phyloP scores from a whole-genome alignment of 257 asterid species.

The Anisodus acutangulus region DNA sequence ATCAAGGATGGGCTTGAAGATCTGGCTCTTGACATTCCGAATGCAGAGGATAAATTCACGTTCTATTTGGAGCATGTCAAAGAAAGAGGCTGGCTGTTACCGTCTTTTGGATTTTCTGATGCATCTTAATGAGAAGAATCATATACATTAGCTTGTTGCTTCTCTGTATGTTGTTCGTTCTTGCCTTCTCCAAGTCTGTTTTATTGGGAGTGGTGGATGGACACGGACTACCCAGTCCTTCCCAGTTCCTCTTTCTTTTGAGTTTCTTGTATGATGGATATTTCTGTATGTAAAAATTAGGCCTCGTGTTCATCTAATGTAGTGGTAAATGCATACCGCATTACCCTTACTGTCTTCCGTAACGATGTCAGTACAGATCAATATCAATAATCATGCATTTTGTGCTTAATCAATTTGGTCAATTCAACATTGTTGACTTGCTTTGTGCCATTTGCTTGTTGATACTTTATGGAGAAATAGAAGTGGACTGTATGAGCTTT shows the following conservation, averaged over 20 bases:
- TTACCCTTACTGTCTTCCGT: conserved; percentile 10
- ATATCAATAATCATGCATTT: background rate
- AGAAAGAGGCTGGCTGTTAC: conserved; percentile 67
- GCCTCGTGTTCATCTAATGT: background rate
- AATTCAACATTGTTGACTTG: background rate
- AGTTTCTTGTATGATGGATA: conserved; percentile 26
- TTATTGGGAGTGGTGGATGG: conserved; percentile 35
- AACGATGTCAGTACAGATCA: background rate
- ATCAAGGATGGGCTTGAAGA: conserved; percentile 91
- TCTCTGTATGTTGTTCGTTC: conserved; percentile 37
- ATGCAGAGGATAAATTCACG: conserved; percentile 75
- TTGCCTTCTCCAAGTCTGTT: conserved; percentile 10
- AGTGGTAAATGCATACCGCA: background rate
- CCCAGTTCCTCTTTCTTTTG: conserved; percentile 24
- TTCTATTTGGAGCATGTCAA: conserved; percentile 64
- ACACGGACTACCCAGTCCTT: conserved; percentile 15
- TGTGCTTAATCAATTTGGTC: conserved; percentile 11
- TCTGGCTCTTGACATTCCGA: conserved; percentile 93
- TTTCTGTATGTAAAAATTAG: conserved; percentile 32
- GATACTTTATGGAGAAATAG: background rate
- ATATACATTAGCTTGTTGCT: conserved; percentile 24
- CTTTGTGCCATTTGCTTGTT: background rate
- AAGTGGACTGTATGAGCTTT: background rate
- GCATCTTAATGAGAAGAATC: conserved; percentile 43
- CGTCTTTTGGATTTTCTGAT: conserved; percentile 35